Base-by-base conservation (phyloP, 2,329 filamentous ascomycete species). In the Claviceps pusilla region DNA sequence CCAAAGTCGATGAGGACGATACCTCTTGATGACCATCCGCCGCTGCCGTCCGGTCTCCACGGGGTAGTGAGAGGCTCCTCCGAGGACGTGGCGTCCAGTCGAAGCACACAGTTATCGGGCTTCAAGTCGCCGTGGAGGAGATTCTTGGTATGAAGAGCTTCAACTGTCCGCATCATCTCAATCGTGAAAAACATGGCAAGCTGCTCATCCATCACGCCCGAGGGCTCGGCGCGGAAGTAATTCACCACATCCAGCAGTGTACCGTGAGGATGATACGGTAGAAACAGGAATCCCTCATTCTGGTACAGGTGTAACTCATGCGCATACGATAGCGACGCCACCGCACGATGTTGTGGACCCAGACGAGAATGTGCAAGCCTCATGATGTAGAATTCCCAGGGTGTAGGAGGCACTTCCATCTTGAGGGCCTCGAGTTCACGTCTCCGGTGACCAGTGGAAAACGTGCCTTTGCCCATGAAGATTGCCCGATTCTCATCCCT, bases 351-450 rank as follows among this genome's bases (percentile, higher is more conserved):
- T 35, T 78, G 79, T 1, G 84, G 76, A 0, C 84, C 85, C 0
- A 98, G 75, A 0, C 93, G 86, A 28, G 79, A 74, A 59, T 91
- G 87, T 1, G 87, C 82, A 54, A 89, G 80, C 1, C 88, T 84
- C 73, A 97, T 89, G 69, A 98, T 94, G 70, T 95, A 87, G 65
- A 97, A 98, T 65, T 98, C 93, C 93, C 93, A 98, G 0, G 87
- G 77, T 4, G 83, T 86, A 0, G 91, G 87, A 0, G 90, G 89
- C 37, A 86, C 80, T 70, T 98, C 93, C 82, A 95, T 90, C 70
- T 98, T 98, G 61, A 98, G 76, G 1, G 93, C 93, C 68, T 96
- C 89, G 4, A 93, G 76, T 1, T 73, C 59, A 47, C n/a, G 33
- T 33, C 73, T 73, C 46, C 86, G 81, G 48, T 73, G 71, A 39